Percentiles rank a stretch among this genome's conserved stretches.
These are phyloP conservation scores for Malania oleifera DNA, from an alignment of 164 flowering plant genomes.

Conservation along the genomic window DNA sequence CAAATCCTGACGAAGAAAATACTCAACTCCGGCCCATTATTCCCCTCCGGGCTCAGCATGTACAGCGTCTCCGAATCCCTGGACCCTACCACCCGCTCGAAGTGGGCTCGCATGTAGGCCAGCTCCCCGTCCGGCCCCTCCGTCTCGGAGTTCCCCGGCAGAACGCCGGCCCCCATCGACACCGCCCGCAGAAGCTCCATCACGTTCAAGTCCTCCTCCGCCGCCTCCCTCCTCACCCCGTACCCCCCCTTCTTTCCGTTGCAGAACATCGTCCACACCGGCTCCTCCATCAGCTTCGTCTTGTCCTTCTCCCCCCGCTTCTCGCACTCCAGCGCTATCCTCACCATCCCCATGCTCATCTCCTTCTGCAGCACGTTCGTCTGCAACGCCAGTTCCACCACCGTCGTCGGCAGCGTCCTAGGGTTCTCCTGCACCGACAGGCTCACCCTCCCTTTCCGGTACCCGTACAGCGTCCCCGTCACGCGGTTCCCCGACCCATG, in stretches of 20 bases:
- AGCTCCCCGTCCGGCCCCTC: constrained; percentile 67
- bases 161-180: constrained; percentile 82
- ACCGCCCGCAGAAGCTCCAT: constrained; percentile 55
- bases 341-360: constrained; percentile 58
- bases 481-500: constrained; percentile 26
- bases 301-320: constrained; percentile 43
- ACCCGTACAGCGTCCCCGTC: constrained; percentile 73
- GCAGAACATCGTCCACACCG: constrained; percentile 71
- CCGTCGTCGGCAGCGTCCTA: constrained; percentile 41
- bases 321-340: constrained; percentile 75
- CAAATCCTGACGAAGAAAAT: constrained; percentile 71
- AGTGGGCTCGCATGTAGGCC: constrained; percentile 71
- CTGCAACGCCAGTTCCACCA: constrained; percentile 63
- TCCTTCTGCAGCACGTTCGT: constrained; percentile 55
- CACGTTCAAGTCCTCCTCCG: constrained; percentile 55
- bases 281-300: constrained; percentile 55
- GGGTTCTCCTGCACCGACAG: constrained; percentile 61
- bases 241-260: constrained; percentile 70
- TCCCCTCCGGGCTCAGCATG: constrained; percentile 80
- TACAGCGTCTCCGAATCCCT: constrained; percentile 75
- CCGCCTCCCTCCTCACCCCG: constrained; percentile 50
- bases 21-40: constrained; percentile 72
- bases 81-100: constrained; percentile 73
- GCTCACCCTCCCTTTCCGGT: constrained; percentile 58
- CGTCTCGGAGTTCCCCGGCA: constrained; percentile 35